Evolutionary conservation across 2,329 filamentous ascomycete genomes (phyloP), one percentile per base, ranked within the genome.

Genomic region (Colletotrichum tamarilloi): DNA sequence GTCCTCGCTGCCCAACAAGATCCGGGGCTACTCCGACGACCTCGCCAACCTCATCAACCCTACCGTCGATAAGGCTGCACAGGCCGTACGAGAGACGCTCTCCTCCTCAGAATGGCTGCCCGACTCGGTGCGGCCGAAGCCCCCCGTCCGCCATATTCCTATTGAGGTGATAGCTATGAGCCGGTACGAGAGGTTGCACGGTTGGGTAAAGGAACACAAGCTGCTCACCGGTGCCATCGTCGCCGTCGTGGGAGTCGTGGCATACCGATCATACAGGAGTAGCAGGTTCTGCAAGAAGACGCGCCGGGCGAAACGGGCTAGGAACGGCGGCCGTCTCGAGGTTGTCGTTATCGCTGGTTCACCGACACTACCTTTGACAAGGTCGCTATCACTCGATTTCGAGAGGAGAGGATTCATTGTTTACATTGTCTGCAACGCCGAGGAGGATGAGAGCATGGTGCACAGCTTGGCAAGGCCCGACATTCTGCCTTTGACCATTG

Each of bases 341-440:
- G 96, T 98, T 5, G 86, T 91, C 80, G 93, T 98, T 32, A 89
- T 98, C 75, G 95, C 95, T 26, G 96, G 96, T n/a, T 95, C 94
- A 24, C 93, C 95, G 2, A 91, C 92, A 62, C 92, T 97, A 78
- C 93, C 95, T 19, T 87, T 98, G 79, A 96, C 95, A 7, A 93
- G 92, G 78, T 95, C 94, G 12, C 86, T 98, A 67, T 92, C 95
- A 2, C 84, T 95, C 60, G 97, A 99, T 80, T 87, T 99, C 76
- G 97, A 98, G 84, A 89, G 95, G 73, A 91, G 95, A 76, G 97
- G 97, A 5, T 98, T 97, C 81, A 94, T 98, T 74, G 94, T 98
- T 68, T 99, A 95, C 81, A 88, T 99, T 73, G 94, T 97, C 1
- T 96, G 95, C 78, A 93, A 91, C 75, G 94, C 91, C n/a, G 85